Conservation (phyloP, 2,329 filamentous ascomycete species). For the Aureobasidium sp. region DNA sequence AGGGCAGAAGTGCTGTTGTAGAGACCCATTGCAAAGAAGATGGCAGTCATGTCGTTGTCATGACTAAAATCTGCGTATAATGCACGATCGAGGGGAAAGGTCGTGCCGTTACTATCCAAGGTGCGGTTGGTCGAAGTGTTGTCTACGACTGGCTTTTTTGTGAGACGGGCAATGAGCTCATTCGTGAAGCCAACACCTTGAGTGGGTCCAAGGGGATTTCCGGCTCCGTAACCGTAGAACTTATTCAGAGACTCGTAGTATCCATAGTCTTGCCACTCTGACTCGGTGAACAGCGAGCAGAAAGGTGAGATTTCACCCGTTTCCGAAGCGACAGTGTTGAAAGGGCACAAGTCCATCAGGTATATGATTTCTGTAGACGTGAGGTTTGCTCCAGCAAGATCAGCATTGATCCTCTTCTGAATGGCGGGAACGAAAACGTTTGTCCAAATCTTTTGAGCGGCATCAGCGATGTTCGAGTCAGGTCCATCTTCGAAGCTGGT, state of each 20-base stretch:
- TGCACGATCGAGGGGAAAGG: slow-evolving; percentile 62
- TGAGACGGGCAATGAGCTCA: slow-evolving; percentile 78
- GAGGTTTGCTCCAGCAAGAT: slow-evolving; percentile 62
- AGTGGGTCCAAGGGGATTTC: slow-evolving; percentile 71
- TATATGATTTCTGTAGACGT: slow-evolving; percentile 56
- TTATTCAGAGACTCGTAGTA: slow-evolving; percentile 76
- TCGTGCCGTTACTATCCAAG: slow-evolving; percentile 57
- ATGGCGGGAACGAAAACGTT: slow-evolving; percentile 61
- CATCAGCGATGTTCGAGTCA: slow-evolving; percentile 41
- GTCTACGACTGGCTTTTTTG: slow-evolving; percentile 60
- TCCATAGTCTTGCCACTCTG: slow-evolving; percentile 71
- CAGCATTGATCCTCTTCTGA: slow-evolving; percentile 59
- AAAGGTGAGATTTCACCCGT: slow-evolving; percentile 57
- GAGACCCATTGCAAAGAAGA: slow-evolving; percentile 70
- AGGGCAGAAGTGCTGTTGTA: slow-evolving; percentile 58
- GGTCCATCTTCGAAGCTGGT: slow-evolving; percentile 59
- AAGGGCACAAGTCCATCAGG: slow-evolving; percentile 86
- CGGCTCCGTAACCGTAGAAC: slow-evolving; percentile 73
- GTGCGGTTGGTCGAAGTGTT: slow-evolving; percentile 71
- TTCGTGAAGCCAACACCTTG: slow-evolving; percentile 85
- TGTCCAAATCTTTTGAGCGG: slow-evolving; percentile 53
- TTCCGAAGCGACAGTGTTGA: slow-evolving; percentile 64
- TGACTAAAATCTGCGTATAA: slow-evolving; percentile 90
- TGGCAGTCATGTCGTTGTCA: slow-evolving; percentile 76
- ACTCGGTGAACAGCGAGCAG: slow-evolving; percentile 64